These are phyloP conservation scores for Leptographium galeiforme DNA, from an alignment of 2,329 filamentous ascomycete species.

Conservation along the genomic window DNA sequence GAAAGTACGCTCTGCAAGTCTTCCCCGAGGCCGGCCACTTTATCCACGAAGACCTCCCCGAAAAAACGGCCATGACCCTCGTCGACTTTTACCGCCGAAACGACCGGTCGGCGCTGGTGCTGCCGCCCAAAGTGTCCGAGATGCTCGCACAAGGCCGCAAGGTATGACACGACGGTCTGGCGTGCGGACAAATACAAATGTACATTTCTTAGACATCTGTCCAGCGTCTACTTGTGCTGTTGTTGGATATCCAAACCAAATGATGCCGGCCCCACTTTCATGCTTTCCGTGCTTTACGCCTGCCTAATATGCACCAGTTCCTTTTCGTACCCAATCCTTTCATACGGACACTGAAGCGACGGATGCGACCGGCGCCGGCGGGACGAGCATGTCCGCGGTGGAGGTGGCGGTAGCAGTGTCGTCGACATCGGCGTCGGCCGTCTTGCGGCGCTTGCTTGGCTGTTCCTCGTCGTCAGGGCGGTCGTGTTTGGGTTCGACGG, in stretches of 20 bases:
- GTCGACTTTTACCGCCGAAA: conserved; percentile 90
- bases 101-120: conserved; percentile 67
- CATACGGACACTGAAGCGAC: no score
- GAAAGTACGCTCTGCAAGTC: conserved; percentile 91
- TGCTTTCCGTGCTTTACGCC: no score
- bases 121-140: conserved; percentile 85
- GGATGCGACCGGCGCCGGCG: no score
- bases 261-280: not conserved
- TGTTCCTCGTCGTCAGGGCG: no score
- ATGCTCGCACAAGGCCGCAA: conserved; percentile 49
- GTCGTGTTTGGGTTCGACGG: not conserved
- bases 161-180: conserved; percentile 20
- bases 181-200: not conserved
- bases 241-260: not conserved
- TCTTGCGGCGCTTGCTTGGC: no score
- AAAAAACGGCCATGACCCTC: conserved; percentile 72
- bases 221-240: not conserved
- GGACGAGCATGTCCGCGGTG: no score
- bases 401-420: no score
- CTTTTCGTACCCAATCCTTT: no score
- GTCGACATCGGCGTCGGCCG: no score
- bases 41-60: conserved; percentile 86
- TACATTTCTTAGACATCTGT: not conserved
- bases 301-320: no score
- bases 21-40: conserved; percentile 94